Evolutionary conservation across 805 yeast genomes (phyloP), one percentile per base, ranked within the genome.

Genomic region (Kodamaea kaohsiungensis): DNA sequence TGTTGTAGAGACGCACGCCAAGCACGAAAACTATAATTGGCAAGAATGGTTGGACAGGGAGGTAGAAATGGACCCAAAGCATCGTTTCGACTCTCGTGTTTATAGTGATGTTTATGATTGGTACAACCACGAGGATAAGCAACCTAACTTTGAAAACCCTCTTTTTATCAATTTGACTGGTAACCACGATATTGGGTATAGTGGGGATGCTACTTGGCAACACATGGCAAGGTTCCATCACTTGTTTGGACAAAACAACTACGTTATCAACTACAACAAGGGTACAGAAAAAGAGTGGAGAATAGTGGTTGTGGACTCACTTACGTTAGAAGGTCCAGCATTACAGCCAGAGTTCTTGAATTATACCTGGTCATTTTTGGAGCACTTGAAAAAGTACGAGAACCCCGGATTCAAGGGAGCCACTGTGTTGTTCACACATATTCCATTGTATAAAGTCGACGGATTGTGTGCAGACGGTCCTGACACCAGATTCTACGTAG

Each of bases 101-200:
- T 86, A 80, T 63, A 68, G 72, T 48, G 83, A 88, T 66, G 82
- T 86, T 5, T 82, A 83, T 58, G 88, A 86, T 61, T 89, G 96
- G 96, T 74, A 78, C 39, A 63, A 78, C 25, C 59, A 56, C 7
- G 63, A 65, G 7, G 45, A 38, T n/a, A 50, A 49, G 8, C 61
- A 39, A 30, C 77, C 78, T 30, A 72, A 74, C 59, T 74, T 67
- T 17, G 77, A 79, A 37, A 83, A 82, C 55, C 92, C 90, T 9
- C 70, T 89, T 38, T 83, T 93, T 64, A 80, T 91, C 56, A 95
- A 95, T 67, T 74, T 95, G 47, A 86, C 96, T 1, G 99, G 99
- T 1, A 95, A 95, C 67, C 99, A 95, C 67, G 99, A 95, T 68
- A 85, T 93, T 48, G 99, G 99, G 0, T 93, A 95, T 67, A 83